phyloP scores from a whole-genome alignment of 1,139 yeast genomes.

The Suhomyces bokatorum region DNA sequence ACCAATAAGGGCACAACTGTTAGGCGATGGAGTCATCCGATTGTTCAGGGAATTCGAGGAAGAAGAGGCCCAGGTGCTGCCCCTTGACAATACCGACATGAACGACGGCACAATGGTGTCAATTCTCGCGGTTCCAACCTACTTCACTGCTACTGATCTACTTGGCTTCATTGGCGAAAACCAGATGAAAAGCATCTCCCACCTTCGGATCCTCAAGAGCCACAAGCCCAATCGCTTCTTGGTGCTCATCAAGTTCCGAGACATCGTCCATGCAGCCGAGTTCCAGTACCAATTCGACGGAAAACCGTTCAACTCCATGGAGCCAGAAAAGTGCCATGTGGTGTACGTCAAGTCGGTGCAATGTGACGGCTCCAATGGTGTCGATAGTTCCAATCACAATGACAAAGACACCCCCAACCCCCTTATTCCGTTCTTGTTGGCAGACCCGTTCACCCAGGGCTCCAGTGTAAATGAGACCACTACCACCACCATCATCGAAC shows the following conservation, averaged over 20 bases:
- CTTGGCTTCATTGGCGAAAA: slow-evolving; percentile 75
- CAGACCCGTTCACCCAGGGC: slow-evolving; percentile 61
- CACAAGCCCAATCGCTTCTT: slow-evolving; percentile 69
- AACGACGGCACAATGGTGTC: slow-evolving; percentile 66
- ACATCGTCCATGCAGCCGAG: slow-evolving; percentile 52
- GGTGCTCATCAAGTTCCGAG: slow-evolving; percentile 74
- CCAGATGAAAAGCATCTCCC: slow-evolving; percentile 59
- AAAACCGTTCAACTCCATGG: slow-evolving; percentile 78
- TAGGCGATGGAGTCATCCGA: slow-evolving; percentile 74
- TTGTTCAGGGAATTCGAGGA: slow-evolving; percentile 56
- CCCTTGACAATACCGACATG: slow-evolving; percentile 8
- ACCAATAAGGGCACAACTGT: slow-evolving; percentile 56
- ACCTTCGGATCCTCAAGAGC: slow-evolving; percentile 70
- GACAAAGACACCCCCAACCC: too few relatives aligned
- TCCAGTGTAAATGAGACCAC: slow-evolving; percentile 14
- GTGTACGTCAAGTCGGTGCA: slow-evolving; percentile 65
- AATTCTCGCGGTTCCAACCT: slow-evolving; percentile 83
- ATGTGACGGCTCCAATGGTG: slow-evolving; percentile 26
- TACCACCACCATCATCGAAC: slow-evolving; percentile 46
- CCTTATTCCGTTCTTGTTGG: slow-evolving; percentile 63
- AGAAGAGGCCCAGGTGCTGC: slow-evolving; percentile 6
- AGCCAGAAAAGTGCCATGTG: slow-evolving; percentile 83
- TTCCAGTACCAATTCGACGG: slow-evolving; percentile 75
- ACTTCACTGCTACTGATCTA: slow-evolving; percentile 82
- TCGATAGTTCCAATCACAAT: slow-evolving; percentile 26